Evolutionary conservation across 2,329 filamentous ascomycete genomes (phyloP).

Genomic region (Colletotrichum lini): DNA sequence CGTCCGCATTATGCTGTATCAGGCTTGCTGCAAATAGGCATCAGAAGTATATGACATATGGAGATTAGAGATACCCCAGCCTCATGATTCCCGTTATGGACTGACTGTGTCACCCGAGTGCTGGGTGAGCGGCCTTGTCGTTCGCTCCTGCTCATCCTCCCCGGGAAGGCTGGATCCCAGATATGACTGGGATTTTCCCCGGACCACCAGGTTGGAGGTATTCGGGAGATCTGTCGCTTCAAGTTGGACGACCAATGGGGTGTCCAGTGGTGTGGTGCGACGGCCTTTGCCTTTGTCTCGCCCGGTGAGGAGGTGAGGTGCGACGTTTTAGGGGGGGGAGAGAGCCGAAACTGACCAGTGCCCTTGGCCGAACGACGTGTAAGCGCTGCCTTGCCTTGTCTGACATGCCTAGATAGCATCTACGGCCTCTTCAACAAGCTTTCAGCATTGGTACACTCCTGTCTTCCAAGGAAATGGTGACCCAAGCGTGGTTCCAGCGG

Average conservation of each 20-base stretch:
- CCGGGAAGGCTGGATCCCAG: conserved; percentile 35
- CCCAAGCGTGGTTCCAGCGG: conserved; percentile 1
- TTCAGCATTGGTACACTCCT: too few relatives aligned
- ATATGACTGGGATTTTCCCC: conserved; percentile 27
- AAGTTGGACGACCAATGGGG: conserved; percentile 13
- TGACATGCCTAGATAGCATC: background rate
- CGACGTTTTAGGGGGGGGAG: conserved; percentile 23
- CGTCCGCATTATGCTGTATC: conserved; percentile 6
- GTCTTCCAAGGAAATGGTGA: background rate
- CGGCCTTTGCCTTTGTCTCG: conserved; percentile 26
- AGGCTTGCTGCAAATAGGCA: background rate
- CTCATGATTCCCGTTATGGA: background rate
- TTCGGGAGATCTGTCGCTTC: conserved; percentile 35
- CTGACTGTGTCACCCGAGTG: background rate
- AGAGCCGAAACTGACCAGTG: conserved; percentile 14
- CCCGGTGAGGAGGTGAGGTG: conserved; percentile 8
- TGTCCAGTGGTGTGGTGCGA: conserved; percentile 27
- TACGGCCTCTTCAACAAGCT: background rate
- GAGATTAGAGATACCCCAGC: background rate
- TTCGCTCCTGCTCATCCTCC: background rate
- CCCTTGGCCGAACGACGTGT: conserved; percentile 13
- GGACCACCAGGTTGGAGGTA: conserved; percentile 2
- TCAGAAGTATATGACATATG: background rate
- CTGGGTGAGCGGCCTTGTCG: conserved; percentile 14
- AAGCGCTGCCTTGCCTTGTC: conserved; percentile 22